phyloP scores from a whole-genome alignment of 805 yeast genomes.

The Saccharomyces paradoxus region DNA sequence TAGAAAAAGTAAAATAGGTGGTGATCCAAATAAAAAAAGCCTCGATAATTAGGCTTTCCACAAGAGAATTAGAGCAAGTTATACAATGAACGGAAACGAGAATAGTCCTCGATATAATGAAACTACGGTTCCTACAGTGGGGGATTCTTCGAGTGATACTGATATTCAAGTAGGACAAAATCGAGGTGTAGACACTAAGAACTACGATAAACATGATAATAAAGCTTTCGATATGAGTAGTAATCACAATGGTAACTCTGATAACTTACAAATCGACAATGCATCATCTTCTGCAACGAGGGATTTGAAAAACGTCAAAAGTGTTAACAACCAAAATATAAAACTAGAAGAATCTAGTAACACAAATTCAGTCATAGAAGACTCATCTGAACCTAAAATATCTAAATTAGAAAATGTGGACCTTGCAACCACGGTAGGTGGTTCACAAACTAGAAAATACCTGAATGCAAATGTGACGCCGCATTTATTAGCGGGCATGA shows the following conservation, averaged over 20 bases:
- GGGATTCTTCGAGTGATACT: not conserved
- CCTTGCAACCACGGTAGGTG: constrained; percentile 51
- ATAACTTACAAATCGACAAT: not conserved
- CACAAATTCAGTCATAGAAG: not conserved
- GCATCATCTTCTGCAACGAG: not conserved
- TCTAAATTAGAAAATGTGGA: constrained; percentile 1
- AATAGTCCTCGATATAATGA: not conserved
- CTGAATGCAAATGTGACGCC: constrained; percentile 57
- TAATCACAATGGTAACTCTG: not conserved
- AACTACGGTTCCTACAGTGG: not conserved
- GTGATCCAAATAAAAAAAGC: not conserved
- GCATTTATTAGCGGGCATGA: constrained; percentile 56
- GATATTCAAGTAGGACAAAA: not conserved
- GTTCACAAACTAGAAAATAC: constrained; percentile 64
- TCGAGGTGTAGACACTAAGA: not conserved
- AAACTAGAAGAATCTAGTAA: not conserved
- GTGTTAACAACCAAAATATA: not conserved
- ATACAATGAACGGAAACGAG: not conserved
- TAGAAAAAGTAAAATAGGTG: not conserved
- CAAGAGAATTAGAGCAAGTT: not conserved
- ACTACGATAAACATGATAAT: not conserved
- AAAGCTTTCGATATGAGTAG: not conserved
- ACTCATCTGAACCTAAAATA: not conserved
- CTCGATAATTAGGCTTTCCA: not conserved
- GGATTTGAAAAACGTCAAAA: not conserved